These are phyloP conservation scores for Rubia tinctorum DNA, from an alignment of 305 asterid species.

Conservation along the genomic window DNA sequence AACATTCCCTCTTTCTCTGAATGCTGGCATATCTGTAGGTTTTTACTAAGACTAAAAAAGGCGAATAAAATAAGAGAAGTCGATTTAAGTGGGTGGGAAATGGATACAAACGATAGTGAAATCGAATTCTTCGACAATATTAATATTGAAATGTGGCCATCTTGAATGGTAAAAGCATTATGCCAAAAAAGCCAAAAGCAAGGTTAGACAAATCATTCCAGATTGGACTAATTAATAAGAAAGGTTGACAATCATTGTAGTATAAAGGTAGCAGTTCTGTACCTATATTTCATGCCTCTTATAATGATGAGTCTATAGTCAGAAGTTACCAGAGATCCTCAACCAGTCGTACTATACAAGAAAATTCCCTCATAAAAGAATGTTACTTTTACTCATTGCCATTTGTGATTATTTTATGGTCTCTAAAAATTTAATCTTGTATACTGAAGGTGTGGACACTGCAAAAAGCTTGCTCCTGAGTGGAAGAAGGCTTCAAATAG, in stretches of 20 bases:
- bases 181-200: no score
- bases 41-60: no score
- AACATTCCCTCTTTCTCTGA: no score
- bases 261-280: background rate
- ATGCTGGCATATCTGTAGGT: no score
- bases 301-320: background rate
- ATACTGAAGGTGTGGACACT: constrained; percentile 90
- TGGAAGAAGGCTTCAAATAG: constrained; percentile 96
- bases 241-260: no score
- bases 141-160: no score
- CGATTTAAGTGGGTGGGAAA: no score
- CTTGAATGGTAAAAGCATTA: no score
- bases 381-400: background rate
- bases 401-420: background rate
- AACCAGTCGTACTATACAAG: background rate
- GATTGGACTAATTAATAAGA: background rate
- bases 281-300: background rate
- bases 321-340: background rate
- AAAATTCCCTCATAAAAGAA: background rate
- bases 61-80: no score
- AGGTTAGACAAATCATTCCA: background rate
- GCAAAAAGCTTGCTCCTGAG: constrained; percentile 98
- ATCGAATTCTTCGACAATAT: background rate
- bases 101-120: background rate
- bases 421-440: background rate